A percentile compares a stretch with the other conserved stretches of the same genome.
Evolutionary conservation across 148 eudicot genomes (phyloP).

Genomic region (Vaccinium macrocarpon): DNA sequence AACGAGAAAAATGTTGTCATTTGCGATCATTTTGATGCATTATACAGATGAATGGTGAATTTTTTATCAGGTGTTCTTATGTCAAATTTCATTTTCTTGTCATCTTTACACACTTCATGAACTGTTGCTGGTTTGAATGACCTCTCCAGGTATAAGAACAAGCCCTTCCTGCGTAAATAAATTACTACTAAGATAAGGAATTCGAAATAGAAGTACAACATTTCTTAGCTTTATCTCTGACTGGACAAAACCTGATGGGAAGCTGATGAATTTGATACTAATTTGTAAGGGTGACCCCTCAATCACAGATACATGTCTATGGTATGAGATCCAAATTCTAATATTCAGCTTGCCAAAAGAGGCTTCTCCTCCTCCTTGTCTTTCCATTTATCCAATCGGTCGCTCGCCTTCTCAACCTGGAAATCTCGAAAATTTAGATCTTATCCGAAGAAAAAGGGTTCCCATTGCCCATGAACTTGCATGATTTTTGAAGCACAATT

Average conservation of each 20-base stretch:
- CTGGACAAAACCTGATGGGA: not conserved
- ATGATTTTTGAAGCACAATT: not conserved
- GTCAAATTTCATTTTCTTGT: not conserved
- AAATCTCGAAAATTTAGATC: not conserved
- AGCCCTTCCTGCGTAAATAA: not conserved
- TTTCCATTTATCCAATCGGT: not conserved
- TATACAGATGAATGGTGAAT: not conserved
- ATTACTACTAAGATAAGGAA: not conserved
- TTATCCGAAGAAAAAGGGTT: not conserved
- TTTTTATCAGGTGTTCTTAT: not conserved
- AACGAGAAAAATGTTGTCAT: not conserved
- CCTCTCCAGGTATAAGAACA: not conserved
- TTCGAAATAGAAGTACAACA: not conserved
- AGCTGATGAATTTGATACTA: not conserved
- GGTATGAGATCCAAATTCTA: not conserved
- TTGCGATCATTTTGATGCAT: not conserved
- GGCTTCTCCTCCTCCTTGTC: not conserved
- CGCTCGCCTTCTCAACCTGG: not conserved
- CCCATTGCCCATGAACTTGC: not conserved
- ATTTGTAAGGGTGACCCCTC: not conserved
- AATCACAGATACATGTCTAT: not conserved
- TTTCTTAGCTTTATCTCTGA: not conserved
- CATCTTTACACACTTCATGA: not conserved
- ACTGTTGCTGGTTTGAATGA: not conserved
- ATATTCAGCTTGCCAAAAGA: conserved; percentile 9